Conservation (phyloP, 441 rosid genomes). For the Mallotus japonicus region DNA sequence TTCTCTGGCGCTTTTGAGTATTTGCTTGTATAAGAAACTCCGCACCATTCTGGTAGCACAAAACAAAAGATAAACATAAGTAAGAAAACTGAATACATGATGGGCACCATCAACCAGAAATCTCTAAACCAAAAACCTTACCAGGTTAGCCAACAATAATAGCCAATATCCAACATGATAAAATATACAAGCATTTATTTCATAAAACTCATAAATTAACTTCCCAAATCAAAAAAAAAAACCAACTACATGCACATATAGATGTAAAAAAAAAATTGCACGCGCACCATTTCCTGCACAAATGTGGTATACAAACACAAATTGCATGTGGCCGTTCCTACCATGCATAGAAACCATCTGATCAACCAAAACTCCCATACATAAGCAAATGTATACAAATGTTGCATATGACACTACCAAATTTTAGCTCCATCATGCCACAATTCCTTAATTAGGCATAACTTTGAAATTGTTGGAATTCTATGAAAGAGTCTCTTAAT, state of each 20-base stretch:
- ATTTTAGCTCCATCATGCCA: neutral
- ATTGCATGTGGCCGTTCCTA: neutral
- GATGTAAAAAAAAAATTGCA: neutral
- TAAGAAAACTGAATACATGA: neutral
- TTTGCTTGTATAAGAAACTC: slow-evolving; percentile 94
- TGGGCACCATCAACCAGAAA: slow-evolving; percentile 1
- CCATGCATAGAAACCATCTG: neutral
- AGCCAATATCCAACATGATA: slow-evolving; percentile 2
- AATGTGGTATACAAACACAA: neutral
- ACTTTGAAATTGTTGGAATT: no score
- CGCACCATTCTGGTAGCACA: slow-evolving; percentile 57
- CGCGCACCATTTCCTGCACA: neutral
- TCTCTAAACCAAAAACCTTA: slow-evolving; percentile 2
- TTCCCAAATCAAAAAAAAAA: neutral
- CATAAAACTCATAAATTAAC: neutral
- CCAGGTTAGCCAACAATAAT: neutral
- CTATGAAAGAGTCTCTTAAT: neutral
- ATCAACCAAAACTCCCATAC: slow-evolving; percentile 3
- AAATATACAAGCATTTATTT: slow-evolving; percentile 2
- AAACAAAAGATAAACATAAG: slow-evolving; percentile 9
- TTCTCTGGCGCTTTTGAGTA: slow-evolving; percentile 81
- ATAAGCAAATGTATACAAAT: neutral
- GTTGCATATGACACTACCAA: neutral
- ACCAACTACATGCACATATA: neutral
- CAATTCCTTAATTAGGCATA: neutral